Base-by-base conservation (phyloP, 257 asterid genomes). In the Buddleja alternifolia region DNA sequence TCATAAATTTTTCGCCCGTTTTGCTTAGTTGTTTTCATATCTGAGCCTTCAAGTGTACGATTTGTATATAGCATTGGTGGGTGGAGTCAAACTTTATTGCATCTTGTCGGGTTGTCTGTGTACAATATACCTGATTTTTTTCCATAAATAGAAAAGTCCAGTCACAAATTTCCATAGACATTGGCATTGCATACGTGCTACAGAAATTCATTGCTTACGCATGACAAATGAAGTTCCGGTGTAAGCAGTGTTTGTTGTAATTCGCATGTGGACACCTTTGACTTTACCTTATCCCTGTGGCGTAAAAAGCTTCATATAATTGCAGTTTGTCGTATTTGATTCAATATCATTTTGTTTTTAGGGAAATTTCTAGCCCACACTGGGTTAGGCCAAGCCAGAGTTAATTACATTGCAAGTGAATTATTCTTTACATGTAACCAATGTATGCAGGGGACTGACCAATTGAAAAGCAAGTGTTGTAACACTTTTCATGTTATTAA, bases 171-270 rank as follows among this genome's bases (percentile, higher is more conserved):
- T 29, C 34, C 34, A 29, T 29, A 29, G 34, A 29, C 34, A 29
- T 29, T 29, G n/a, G 37, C 61, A 34, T 57, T 36, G 7, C 4
- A 32, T 10, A 14, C n/a, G 15, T 21, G 19, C 44, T 17, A 36
- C 42, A 47, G 45, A 37, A 23, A 23, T 7, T 17, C 36, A 29
- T 41, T 72, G 68, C 69, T 73, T 62, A 41, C 36, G 50, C 20
- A 17, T 69, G 44, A 39, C 23, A 37, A 4, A 19, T 34, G 32
- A 37, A 11, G 52, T 51, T 76, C 40, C 10, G 10, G 0, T 54
- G 42, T 46, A 14, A 66, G 42, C 73, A 20, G 11, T 20, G 16
- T 36, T 75, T 57, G 53, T 74, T 21, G 45, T 72, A 10, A 34
- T 11, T 9, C 24, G 21, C 12, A 25, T 21, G 7, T 62, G 68